phyloP scores from a whole-genome alignment of 257 asterid species.

The Ajuga chamaepitys region DNA sequence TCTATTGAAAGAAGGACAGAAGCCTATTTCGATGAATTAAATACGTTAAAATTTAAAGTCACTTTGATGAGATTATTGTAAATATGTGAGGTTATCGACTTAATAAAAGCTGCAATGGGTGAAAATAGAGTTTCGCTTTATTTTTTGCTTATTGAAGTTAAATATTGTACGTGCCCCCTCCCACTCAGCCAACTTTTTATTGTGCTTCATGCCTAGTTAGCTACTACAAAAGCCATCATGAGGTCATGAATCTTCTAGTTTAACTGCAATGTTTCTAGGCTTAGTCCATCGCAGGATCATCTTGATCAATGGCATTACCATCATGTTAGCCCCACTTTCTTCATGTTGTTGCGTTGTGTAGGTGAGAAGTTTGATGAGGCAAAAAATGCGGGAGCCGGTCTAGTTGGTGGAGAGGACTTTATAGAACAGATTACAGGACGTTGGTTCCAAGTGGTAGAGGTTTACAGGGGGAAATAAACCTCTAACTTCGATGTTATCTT shows the following conservation, averaged over 20 bases:
- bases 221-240: neutral
- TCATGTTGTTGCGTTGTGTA: constrained; percentile 28
- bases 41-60: too few species aligned
- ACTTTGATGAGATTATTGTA: neutral
- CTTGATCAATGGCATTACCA: neutral
- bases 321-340: constrained; percentile 17
- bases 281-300: neutral
- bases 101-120: neutral
- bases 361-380: constrained; percentile 99
- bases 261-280: neutral
- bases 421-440: constrained; percentile 80
- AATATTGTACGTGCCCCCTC: too few species aligned
- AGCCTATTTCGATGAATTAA: too few species aligned
- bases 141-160: neutral
- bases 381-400: constrained; percentile 93
- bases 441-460: too few species aligned
- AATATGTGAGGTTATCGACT: neutral
- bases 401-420: constrained; percentile 97
- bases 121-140: neutral
- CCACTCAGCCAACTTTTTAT: neutral
- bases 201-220: neutral
- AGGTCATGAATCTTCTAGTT: neutral
- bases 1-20: too few species aligned
- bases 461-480: too few species aligned
- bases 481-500: too few species aligned